Evolutionary conservation across 768 basidiomycete species (phyloP), one percentile per base, ranked within the genome.

Genomic region (Auriscalpium microsporum): DNA sequence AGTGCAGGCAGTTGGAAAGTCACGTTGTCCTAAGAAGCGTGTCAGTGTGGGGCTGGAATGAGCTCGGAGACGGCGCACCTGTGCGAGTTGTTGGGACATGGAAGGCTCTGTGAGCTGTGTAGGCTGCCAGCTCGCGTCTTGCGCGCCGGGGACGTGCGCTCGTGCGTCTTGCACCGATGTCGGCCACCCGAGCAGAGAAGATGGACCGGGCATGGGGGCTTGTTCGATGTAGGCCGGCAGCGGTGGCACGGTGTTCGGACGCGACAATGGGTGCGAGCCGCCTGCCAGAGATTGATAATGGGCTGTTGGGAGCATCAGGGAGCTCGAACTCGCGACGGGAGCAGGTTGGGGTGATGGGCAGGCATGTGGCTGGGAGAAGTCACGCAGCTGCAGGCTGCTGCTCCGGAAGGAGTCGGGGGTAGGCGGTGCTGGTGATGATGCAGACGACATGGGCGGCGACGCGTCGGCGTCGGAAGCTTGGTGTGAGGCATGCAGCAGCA

Each of bases 321-420:
- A 13, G 8, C 40, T 42, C 8, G 40, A 14, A 7, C 14, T 14
- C 40, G 40, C 40, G 40, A 14, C 40, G 14, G 17, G 17, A 21
- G 8, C 53, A 47, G 56, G 19, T 56, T 48, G 51, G 37, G 48
- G 37, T 40, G 58, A 50, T 33, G 57, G 42, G 21, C 28, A 14
- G 11, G 9, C 37, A 11, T 49, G 33, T 28, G 28, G 28, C 19
- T 33, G 45, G 10, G 48, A 10, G n/a, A 48, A 23, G 52, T 45
- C 21, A 50, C 46, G 35, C 35, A 28, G 28, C 28, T 28, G 28
- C 28, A 28, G 28, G 28, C 28, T 28, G 28, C 7, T 28, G 52
- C 42, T 44, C 42, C 40, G 17, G 42, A 40, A 45, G 13, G 48
- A 48, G 36, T 36, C 21, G 1, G 56, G 52, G 13, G 52, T 50